These are phyloP conservation scores for Citrus glauca DNA, from an alignment of 345 rosid genomes.

Conservation along the genomic window DNA sequence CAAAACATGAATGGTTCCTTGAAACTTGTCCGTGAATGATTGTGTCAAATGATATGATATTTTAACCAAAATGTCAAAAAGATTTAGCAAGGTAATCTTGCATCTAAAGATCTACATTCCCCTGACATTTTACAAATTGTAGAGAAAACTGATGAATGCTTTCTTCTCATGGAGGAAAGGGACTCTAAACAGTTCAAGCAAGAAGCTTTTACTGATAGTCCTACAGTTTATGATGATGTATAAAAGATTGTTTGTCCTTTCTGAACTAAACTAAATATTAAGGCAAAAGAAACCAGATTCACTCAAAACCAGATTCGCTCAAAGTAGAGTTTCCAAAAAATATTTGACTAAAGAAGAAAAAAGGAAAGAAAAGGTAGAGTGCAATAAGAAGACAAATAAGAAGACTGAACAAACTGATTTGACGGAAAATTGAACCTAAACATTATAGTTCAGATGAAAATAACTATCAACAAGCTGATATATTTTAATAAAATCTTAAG, in stretches of 20 bases:
- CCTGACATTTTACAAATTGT: not conserved
- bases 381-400: not conserved
- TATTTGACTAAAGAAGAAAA: not conserved
- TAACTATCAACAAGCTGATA: not conserved
- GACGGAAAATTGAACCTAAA: not conserved
- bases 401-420: not conserved
- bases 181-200: not conserved
- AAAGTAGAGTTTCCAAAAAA: not conserved
- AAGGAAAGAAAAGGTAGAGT: not conserved
- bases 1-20: not conserved
- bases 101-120: not conserved
- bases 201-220: conserved; percentile 1
- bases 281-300: not conserved
- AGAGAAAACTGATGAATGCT: not conserved
- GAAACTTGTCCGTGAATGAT: not conserved
- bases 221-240: not conserved
- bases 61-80: not conserved
- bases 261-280: not conserved
- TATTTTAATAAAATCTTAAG: not conserved
- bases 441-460: not conserved
- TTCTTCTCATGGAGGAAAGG: not conserved
- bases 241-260: not conserved
- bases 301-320: not conserved
- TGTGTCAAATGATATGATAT: not conserved
- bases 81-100: not conserved